Evolutionary conservation across 2,329 filamentous ascomycete genomes (phyloP).

Genomic region (Trichoderma aggressivum): DNA sequence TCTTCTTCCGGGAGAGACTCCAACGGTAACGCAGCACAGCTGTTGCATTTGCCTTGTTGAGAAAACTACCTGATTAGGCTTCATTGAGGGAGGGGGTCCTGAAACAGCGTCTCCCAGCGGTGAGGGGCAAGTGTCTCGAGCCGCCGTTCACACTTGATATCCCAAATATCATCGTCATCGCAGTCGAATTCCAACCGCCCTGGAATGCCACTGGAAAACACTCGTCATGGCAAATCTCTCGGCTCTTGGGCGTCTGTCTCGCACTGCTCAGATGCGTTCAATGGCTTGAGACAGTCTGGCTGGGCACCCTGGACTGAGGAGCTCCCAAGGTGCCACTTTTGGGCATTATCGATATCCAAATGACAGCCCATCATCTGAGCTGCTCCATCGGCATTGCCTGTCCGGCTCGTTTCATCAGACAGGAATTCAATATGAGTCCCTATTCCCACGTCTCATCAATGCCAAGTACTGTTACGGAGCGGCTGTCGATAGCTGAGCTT

Average conservation of each 20-base stretch:
- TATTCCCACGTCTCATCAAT: background rate
- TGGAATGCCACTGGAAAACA: background rate
- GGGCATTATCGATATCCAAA: constrained; percentile 3
- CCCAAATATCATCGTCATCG: background rate
- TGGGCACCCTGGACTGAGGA: background rate
- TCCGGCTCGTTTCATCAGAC: background rate
- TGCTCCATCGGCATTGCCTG: background rate
- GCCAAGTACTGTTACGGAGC: background rate
- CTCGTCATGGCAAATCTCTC: background rate
- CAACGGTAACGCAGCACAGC: background rate
- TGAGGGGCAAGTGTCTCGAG: constrained; percentile 22
- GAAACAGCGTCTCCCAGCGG: constrained; percentile 13
- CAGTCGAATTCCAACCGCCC: background rate
- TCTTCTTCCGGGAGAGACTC: background rate
- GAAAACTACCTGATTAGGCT: constrained; percentile 5
- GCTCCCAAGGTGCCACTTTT: constrained; percentile 3
- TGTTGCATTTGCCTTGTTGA: background rate
- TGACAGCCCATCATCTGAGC: background rate
- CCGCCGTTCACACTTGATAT: background rate
- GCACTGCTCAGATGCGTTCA: background rate
- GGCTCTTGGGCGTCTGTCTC: background rate
- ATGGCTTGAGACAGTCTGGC: background rate
- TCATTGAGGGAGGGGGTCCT: constrained; percentile 1
- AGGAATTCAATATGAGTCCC: background rate
- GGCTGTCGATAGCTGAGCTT: background rate